Evolutionary conservation across 768 basidiomycete genomes (phyloP), one percentile per base, ranked within the genome.

Genomic region (Phlebiopsis flavidoalba): DNA sequence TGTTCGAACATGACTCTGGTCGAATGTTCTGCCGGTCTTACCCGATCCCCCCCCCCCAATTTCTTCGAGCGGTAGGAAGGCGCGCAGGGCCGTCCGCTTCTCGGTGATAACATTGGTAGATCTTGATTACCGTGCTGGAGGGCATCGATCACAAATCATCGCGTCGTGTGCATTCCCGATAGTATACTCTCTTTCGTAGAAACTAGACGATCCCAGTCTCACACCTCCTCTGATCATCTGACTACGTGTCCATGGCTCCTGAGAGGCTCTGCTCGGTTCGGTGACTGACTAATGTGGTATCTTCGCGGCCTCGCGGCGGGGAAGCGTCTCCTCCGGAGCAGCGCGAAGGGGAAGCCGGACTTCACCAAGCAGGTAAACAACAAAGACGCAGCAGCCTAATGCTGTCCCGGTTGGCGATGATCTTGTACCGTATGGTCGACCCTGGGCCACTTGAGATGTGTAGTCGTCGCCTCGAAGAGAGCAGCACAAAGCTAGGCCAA

Each of bases 1-100:
- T 19, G 33, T 8, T 12, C 65, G n/a, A 97, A 94, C 64, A 86
- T 95, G 58, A 91, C 91, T 12, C n/a, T n/a, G n/a, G n/a, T n/a
- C n/a, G n/a, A n/a, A n/a, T n/a, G n/a, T n/a, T n/a, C n/a, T n/a
- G n/a, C n/a, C n/a, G n/a, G n/a, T n/a, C n/a, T n/a, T n/a, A n/a
- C n/a, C n/a, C n/a, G n/a, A n/a, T n/a, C n/a, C n/a, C n/a, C n/a
- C n/a, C n/a, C n/a, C n/a, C n/a, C n/a, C n/a, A n/a, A n/a, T n/a
- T 99, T 98, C 73, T 90, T 91, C 63, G 91, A 93, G 87, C 93
- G 2, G 87, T 98, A 50, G 89, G 91, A 58, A n/a, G n/a, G n/a
- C n/a, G 80, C 87, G 0, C 93, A 94, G 73, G 91, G 93, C 1
- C 84, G 89, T 33, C 83, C 84, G 3, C 71, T 88, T 8, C 70